Evolutionary conservation across 1,284 basidiomycete genomes (phyloP), one percentile per base, ranked within the genome.

Genomic region (Ustilago loliicola): DNA sequence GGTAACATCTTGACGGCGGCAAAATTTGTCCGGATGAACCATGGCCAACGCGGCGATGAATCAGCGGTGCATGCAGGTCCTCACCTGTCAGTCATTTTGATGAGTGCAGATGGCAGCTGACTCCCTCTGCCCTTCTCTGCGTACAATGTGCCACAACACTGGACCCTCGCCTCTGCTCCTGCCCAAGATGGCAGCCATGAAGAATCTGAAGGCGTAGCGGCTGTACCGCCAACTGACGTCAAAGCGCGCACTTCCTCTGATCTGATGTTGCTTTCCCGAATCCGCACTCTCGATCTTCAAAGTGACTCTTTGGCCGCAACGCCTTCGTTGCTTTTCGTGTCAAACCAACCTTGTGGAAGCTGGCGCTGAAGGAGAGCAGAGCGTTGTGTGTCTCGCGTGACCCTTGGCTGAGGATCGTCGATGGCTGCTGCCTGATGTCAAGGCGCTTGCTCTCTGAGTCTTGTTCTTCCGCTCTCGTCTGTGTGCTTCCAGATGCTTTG

Each of bases 1-100:
- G 23, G 9, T 1, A 42, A 50, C 47, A 50, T 47, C 13, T 13
- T 21, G 32, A 17, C n/a, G 11, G 29, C 53, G 19, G 27, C 3
- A 45, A n/a, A 29, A 29, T 2, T 27, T 54, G 40, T 40, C 45
- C 57, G 61, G 67, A n/a, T 42, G 25, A 62, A 59, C 36, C 17
- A n/a, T 53, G 57, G 58, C 27, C 6, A 53, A 55, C 10, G 54
- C 58, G 59, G 55, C 15, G 55, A 66, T 72, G 70, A 72, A 56
- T 72, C 70, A 72, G 60, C 70, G 23, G 21, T 53, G 64, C 70
- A 72, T 66, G 70, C 40, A 48, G 42, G 30, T n/a, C 40, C 11
- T 47, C 25, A 23, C n/a, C 15, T 40, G 32, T 30, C 61, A 63
- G 56, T 69, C 66, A 69, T 19, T 48, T 59, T 62, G 59, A 60